phyloP scores from a whole-genome alignment of 495 filamentous ascomycete genomes.

The Lophiostoma macrostomum region DNA sequence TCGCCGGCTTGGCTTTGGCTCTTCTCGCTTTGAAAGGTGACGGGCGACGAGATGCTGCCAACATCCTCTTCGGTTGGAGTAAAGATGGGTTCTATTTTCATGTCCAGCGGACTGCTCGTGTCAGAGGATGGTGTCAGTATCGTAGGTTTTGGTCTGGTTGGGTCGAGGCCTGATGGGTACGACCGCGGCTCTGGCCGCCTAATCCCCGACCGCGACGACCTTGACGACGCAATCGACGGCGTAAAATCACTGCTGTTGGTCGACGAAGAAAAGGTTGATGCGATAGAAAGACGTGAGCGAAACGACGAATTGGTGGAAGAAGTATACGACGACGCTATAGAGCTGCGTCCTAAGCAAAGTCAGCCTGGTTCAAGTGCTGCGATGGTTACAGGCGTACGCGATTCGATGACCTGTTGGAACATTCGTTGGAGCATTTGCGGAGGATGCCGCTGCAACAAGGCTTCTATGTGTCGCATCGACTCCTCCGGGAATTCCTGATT shows the following conservation, averaged over 20 bases:
- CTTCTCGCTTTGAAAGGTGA: background rate
- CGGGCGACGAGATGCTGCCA: slow-evolving; percentile 7
- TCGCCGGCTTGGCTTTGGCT: slow-evolving; percentile 2
- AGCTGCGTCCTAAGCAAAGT: slow-evolving; percentile 18
- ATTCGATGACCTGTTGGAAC: slow-evolving; percentile 26
- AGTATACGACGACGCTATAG: slow-evolving; percentile 15
- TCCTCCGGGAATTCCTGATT: slow-evolving; percentile 21
- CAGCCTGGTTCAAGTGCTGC: background rate
- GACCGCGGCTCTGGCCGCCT: slow-evolving; percentile 18
- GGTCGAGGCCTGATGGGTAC: slow-evolving; percentile 17
- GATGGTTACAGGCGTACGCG: background rate
- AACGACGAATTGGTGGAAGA: slow-evolving; percentile 15
- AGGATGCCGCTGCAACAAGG: slow-evolving; percentile 21
- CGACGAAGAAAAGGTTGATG: slow-evolving; percentile 21
- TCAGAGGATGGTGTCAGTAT: slow-evolving; percentile 20
- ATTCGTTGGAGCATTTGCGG: slow-evolving; percentile 28
- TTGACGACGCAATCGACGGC: slow-evolving; percentile 23
- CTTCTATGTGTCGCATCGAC: slow-evolving; percentile 27
- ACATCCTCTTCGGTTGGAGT: slow-evolving; percentile 27
- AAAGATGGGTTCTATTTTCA: slow-evolving; percentile 9
- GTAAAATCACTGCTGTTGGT: slow-evolving; percentile 17
- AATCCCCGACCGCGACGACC: slow-evolving; percentile 16
- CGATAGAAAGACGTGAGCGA: slow-evolving; percentile 19
- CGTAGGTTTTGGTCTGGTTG: slow-evolving; percentile 13
- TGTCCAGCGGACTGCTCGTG: slow-evolving; percentile 19